Percentiles rank a stretch among this genome's conserved stretches.
These are phyloP conservation scores for Echeveria elegans DNA, from an alignment of 164 flowering plant genomes.

Conservation along the genomic window DNA sequence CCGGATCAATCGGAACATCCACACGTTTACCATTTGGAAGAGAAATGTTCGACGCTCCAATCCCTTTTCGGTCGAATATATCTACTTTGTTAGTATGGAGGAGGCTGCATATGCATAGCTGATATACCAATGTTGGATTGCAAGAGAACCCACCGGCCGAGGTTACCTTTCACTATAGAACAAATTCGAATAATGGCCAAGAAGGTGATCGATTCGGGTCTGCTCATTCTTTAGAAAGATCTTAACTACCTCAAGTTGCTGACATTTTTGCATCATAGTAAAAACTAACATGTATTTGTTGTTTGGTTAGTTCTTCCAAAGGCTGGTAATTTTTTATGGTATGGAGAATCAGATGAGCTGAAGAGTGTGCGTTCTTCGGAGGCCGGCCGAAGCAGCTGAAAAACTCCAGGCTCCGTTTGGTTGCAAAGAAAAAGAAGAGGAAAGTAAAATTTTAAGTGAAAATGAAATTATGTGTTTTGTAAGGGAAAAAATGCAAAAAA, in stretches of 20 bases:
- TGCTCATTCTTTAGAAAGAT: neutral
- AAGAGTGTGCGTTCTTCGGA: neutral
- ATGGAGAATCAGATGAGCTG: neutral
- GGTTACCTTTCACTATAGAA: neutral
- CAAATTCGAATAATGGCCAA: neutral
- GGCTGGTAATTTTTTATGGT: too few relatives aligned
- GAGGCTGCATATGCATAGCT: slow-evolving; percentile 74
- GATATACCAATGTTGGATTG: slow-evolving; percentile 41
- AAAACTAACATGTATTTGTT: too few relatives aligned
- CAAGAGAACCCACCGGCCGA: slow-evolving; percentile 36
- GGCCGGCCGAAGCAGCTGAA: neutral
- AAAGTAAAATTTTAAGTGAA: too few relatives aligned
- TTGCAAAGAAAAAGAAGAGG: too few relatives aligned
- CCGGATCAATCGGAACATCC: slow-evolving; percentile 21
- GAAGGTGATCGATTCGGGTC: neutral
- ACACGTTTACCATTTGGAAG: slow-evolving; percentile 34
- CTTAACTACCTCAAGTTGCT: too few relatives aligned
- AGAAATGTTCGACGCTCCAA: slow-evolving; percentile 49
- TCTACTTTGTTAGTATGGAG: slow-evolving; percentile 38
- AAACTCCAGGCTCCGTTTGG: too few relatives aligned
- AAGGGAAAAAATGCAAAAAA: too few relatives aligned
- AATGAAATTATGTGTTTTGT: too few relatives aligned
- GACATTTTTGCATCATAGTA: too few relatives aligned
- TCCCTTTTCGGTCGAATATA: slow-evolving; percentile 53
- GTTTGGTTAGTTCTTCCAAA: too few relatives aligned